Conservation (phyloP, 2,329 filamentous ascomycete genomes). For the Rosellinia necatrix region DNA sequence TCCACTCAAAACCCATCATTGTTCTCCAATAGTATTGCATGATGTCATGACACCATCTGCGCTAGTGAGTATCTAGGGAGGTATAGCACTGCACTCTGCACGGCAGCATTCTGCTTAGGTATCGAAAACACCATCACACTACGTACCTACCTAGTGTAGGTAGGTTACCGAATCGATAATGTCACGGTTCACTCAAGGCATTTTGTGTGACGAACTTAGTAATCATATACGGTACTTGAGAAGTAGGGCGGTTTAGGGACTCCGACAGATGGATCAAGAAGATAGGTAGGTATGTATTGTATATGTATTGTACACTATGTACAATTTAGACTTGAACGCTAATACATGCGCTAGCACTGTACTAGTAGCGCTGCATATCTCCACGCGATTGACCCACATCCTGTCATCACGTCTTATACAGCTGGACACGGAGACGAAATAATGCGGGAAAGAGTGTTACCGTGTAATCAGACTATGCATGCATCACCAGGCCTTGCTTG, state of each 20-base stretch:
- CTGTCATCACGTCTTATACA: slow-evolving; percentile 7
- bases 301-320: not conserved
- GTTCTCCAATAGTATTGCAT: slow-evolving; percentile 12
- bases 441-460: slow-evolving; percentile 13
- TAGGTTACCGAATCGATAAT: too few relatives aligned
- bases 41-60: slow-evolving; percentile 24
- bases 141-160: too few relatives aligned
- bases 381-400: not conserved
- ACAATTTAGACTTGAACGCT: not conserved
- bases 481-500: not conserved
- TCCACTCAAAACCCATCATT: slow-evolving; percentile 7
- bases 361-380: not conserved
- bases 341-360: not conserved
- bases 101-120: too few relatives aligned
- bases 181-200: too few relatives aligned
- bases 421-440: slow-evolving; percentile 3
- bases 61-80: too few relatives aligned
- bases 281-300: too few relatives aligned
- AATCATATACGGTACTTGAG: too few relatives aligned
- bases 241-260: too few relatives aligned
- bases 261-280: too few relatives aligned
- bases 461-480: slow-evolving; percentile 15
- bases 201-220: too few relatives aligned
- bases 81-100: not conserved
- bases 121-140: too few relatives aligned